Evolutionary conservation across 805 yeast species (phyloP), one percentile per base, ranked within the genome.

Genomic region (Vanderwaltozyma yarrowii): DNA sequence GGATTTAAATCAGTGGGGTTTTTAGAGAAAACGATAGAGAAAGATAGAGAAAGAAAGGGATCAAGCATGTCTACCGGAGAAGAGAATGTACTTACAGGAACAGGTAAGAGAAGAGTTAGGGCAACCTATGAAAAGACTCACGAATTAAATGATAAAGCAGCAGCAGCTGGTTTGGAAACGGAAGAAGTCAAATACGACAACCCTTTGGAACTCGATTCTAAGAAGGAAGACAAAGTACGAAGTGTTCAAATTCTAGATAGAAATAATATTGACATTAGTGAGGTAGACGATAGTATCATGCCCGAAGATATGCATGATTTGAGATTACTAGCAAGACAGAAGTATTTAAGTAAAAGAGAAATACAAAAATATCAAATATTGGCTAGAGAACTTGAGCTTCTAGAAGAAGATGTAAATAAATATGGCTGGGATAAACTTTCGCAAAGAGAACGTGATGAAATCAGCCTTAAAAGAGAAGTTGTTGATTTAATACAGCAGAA

Each of bases 361-460:
- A 63, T 65, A 39, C 66, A 69, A 44, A 67, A 71, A 45, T 50
- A 69, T 14, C 46, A 60, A 11, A 49, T 70, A 13, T 40, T 76
- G 13, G 63, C 66, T 32, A 58, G 58, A 30, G 83, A 77, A 35
- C 60, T 79, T 12, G 54, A 52, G 3, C 70, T 65, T 9, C 60
- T 70, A 26, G 79, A 76, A 47, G 58, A 61, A 13, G 76, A 73
- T 48, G 66, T 75, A 14, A 48, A 62, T 14, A 50, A 61, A 41
- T 61, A 69, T 46, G 82, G 83, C 1, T 74, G 80, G 80, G 62
- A 66, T 2, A 64, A 68, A 16, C 50, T 79, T 15, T 64, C 76
- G 1, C 49, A 50, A 18, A 53, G 54, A 17, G 84, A 79, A 43
- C 70, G 64, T 34, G 55, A 65, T n/a, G 79, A 78, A 34, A 67